phyloP scores from a whole-genome alignment of 2,329 filamentous ascomycete genomes.

The Teratosphaeriaceae sp. region DNA sequence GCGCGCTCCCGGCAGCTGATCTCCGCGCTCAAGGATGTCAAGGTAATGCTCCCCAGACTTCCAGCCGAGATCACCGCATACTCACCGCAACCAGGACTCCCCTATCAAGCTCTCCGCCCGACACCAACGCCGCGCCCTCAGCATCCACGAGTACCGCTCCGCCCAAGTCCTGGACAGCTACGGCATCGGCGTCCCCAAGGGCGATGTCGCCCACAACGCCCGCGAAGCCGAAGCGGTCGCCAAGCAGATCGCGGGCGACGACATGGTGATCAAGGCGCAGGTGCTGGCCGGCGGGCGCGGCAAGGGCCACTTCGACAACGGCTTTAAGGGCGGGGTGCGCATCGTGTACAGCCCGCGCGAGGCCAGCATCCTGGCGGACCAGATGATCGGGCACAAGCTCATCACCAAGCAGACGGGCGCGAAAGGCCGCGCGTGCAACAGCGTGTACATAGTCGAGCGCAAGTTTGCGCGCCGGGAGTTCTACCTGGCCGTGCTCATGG shows the following conservation, averaged over 20 bases:
- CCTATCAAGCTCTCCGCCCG: constrained; percentile 44
- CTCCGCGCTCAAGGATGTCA: constrained; percentile 70
- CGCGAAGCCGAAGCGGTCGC: constrained; percentile 89
- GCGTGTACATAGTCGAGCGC: constrained; percentile 98
- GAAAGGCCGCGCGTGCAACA: constrained; percentile 85
- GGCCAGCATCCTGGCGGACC: constrained; percentile 94
- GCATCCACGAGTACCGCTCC: constrained; percentile 97
- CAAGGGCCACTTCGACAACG: constrained; percentile 97
- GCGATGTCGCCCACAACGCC: constrained; percentile 72
- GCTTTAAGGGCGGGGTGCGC: constrained; percentile 95
- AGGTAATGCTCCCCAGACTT: constrained; percentile 42
- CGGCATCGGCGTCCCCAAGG: constrained; percentile 88
- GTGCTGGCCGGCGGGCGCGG: constrained; percentile 95
- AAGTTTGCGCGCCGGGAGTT: constrained; percentile 99
- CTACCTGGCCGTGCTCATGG: constrained; percentile 98
- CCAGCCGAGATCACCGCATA: background rate
- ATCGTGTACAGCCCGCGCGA: constrained; percentile 96
- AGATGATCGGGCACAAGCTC: constrained; percentile 99
- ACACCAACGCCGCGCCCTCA: constrained; percentile 81
- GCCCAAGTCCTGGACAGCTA: constrained; percentile 86
- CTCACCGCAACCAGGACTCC: constrained; percentile 45
- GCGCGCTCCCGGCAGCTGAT: constrained; percentile 74
- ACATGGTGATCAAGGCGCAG: constrained; percentile 99
- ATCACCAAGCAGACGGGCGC: constrained; percentile 99
- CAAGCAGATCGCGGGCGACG: constrained; percentile 80